phyloP scores from a whole-genome alignment of 352 stramenopile species.

The Phytopythium mirpurense region DNA sequence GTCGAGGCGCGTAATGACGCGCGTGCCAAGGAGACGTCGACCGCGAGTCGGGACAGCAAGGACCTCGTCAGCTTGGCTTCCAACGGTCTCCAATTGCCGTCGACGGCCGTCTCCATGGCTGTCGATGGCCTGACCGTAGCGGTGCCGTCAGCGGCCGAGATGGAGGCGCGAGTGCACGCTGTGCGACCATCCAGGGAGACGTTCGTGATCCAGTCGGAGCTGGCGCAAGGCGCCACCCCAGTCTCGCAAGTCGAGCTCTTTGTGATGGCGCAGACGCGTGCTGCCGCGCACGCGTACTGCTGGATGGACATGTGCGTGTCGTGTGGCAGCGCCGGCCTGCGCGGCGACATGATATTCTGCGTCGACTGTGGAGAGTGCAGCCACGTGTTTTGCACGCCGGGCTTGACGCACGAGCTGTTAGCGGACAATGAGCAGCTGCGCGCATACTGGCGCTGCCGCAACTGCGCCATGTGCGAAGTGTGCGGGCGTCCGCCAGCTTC shows the following conservation, averaged over 20 bases:
- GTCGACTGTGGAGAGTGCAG: constrained; percentile 95
- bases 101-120: constrained; percentile 8
- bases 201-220: constrained; percentile 59
- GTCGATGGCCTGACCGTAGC: constrained; percentile 11
- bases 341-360: constrained; percentile 90
- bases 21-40: background rate
- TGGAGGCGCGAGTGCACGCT: constrained; percentile 3
- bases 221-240: constrained; percentile 44
- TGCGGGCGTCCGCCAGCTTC: constrained; percentile 59
- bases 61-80: background rate
- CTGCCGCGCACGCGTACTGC: constrained; percentile 75
- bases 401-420: constrained; percentile 25
- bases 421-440: constrained; percentile 46
- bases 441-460: constrained; percentile 89
- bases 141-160: background rate
- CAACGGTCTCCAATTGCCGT: constrained; percentile 5
- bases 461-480: constrained; percentile 96
- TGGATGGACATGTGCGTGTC: constrained; percentile 92
- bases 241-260: constrained; percentile 65
- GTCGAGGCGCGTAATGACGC: background rate
- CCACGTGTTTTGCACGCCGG: constrained; percentile 89
- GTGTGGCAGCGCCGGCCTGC: constrained; percentile 84
- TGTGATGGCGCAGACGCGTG: constrained; percentile 65
- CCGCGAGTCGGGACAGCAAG: background rate
- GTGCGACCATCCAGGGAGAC: constrained; percentile 9